phyloP scores from a whole-genome alignment of 371 early-diverging fungal genomes.

The Mucor circinelloides region DNA sequence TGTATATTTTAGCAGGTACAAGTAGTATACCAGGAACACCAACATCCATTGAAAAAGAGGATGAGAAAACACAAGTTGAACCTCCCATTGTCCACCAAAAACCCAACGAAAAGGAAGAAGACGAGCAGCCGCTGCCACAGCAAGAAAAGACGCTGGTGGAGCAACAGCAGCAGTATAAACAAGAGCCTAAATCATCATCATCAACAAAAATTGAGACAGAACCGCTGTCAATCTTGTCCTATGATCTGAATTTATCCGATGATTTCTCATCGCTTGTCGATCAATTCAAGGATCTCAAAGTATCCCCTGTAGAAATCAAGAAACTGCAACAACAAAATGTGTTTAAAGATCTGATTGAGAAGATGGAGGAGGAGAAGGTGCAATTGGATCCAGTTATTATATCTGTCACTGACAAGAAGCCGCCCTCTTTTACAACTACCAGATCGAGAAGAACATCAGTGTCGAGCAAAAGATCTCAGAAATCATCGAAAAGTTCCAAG shows the following conservation, averaged over 20 bases:
- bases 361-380: conserved; percentile 3
- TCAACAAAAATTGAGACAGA: background rate
- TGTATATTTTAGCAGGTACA: background rate
- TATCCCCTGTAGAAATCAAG: conserved; percentile 4
- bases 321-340: background rate
- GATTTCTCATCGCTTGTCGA: conserved; percentile 25
- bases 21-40: background rate
- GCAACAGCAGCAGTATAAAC: background rate
- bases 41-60: background rate
- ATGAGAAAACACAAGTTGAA: background rate
- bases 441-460: conserved; percentile 10
- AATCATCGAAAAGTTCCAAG: conserved; percentile 7
- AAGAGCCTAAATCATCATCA: background rate
- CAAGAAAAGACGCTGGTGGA: conserved; percentile 11
- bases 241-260: conserved; percentile 21
- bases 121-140: background rate
- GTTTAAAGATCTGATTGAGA: background rate
- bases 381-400: background rate
- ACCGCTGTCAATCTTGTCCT: conserved; percentile 11
- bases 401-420: background rate
- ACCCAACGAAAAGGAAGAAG: background rate
- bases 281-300: conserved; percentile 18
- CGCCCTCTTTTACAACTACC: background rate
- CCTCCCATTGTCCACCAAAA: background rate
- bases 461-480: conserved; percentile 26